Evolutionary conservation across 768 basidiomycete genomes (phyloP).

Genomic region (Mycena venus): DNA sequence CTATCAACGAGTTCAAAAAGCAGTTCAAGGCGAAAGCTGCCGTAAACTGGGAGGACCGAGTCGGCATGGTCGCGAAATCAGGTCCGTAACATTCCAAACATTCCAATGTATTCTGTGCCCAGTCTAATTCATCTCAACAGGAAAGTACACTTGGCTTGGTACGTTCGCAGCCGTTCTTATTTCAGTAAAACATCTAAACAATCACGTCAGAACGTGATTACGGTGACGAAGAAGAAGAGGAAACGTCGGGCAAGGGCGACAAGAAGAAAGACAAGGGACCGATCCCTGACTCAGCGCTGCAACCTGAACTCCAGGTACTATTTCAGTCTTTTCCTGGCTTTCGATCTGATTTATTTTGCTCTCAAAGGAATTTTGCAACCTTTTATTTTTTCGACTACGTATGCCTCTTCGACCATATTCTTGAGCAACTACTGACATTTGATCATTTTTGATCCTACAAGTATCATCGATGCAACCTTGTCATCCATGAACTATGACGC

Average conservation of each 20-base stretch:
- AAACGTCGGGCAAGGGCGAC: constrained; percentile 32
- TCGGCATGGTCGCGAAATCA: constrained; percentile 64
- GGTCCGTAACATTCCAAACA: constrained; percentile 45
- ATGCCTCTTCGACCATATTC: not conserved
- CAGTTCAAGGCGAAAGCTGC: constrained; percentile 71
- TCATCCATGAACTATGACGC: constrained; percentile 78
- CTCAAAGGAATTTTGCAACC: constrained; percentile 57
- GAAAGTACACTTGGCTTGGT: constrained; percentile 76
- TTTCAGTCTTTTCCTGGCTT: not conserved
- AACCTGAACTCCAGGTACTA: constrained; percentile 58
- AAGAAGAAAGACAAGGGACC: constrained; percentile 39
- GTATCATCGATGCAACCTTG: constrained; percentile 66
- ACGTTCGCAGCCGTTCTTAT: constrained; percentile 22
- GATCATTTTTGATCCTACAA: constrained; percentile 35
- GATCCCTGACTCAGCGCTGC: constrained; percentile 62
- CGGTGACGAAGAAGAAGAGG: constrained; percentile 60
- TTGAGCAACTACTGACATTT: not conserved
- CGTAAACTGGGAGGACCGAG: constrained; percentile 62
- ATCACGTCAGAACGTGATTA: constrained; percentile 61
- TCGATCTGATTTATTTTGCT: not conserved
- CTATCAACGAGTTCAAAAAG: constrained; percentile 68
- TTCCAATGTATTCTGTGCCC: not conserved
- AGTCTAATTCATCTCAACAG: constrained; percentile 42
- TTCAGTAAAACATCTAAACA: not conserved
- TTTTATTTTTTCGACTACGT: constrained; percentile 69